These are phyloP conservation scores for Alternaria ethzedia DNA, from an alignment of 2,329 filamentous ascomycete species.

Conservation along the genomic window DNA sequence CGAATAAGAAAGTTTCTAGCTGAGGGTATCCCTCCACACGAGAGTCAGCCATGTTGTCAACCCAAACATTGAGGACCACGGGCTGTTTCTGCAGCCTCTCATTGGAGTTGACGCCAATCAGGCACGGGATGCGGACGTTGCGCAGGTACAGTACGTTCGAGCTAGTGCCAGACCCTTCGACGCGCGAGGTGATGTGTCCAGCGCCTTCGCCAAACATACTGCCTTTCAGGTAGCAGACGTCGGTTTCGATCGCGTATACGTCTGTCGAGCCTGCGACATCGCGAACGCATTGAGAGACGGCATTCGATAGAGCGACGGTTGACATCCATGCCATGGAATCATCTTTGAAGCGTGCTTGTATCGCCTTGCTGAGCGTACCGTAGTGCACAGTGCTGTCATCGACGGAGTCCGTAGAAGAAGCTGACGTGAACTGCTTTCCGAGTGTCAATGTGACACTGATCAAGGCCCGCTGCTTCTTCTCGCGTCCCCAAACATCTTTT, in stretches of 20 bases:
- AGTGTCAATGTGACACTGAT: constrained; percentile 68
- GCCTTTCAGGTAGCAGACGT: constrained; percentile 69
- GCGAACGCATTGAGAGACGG: constrained; percentile 23
- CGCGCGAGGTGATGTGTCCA: constrained; percentile 52
- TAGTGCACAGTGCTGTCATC: constrained; percentile 78
- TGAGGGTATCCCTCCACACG: constrained; percentile 59
- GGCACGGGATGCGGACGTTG: constrained; percentile 66
- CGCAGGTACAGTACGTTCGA: constrained; percentile 58
- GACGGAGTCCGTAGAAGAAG: constrained; percentile 66
- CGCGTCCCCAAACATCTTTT: constrained; percentile 72
- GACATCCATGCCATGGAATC: constrained; percentile 27
- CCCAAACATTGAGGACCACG: constrained; percentile 66
- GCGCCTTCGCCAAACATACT: constrained; percentile 69
- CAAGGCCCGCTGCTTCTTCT: constrained; percentile 66
- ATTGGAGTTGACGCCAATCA: constrained; percentile 76
- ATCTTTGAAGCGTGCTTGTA: constrained; percentile 58
- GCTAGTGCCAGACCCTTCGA: constrained; percentile 24
- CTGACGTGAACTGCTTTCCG: constrained; percentile 61
- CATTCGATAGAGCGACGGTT: constrained; percentile 27
- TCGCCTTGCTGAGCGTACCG: constrained; percentile 70
- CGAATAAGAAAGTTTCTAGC: constrained; percentile 66
- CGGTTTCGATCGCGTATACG: constrained; percentile 56
- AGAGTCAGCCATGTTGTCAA: constrained; percentile 59
- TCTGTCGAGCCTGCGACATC: constrained; percentile 33
- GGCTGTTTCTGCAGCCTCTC: constrained; percentile 71